A percentile compares a stretch with the other conserved stretches of the same genome.
Conservation (phyloP, 73 alveolate genomes). For the Paramecium octaurelia region DNA sequence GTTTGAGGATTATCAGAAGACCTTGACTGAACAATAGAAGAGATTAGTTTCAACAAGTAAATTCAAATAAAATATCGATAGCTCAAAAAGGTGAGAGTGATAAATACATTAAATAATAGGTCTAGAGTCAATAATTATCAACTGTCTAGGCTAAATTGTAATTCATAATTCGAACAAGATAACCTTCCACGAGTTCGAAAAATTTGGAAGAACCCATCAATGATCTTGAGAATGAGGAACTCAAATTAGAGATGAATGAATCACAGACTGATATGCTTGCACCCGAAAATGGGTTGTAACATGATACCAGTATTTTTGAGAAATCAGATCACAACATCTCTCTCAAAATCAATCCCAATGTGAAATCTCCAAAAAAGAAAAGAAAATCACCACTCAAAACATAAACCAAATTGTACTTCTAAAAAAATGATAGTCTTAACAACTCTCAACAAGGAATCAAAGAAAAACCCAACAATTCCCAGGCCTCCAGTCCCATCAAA, state of each 20-base stretch:
- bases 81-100: background rate
- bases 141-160: background rate
- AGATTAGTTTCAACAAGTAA: background rate
- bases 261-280: background rate
- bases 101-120: background rate
- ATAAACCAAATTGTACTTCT: background rate
- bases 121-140: background rate
- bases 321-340: background rate
- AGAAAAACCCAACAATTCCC: background rate
- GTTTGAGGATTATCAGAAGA: constrained; percentile 12
- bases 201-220: background rate
- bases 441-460: background rate
- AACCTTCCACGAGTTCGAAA: background rate
- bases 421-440: background rate
- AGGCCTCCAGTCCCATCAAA: background rate
- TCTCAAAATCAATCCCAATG: background rate
- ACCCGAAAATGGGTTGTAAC: background rate
- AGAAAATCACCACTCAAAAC: background rate
- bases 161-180: background rate
- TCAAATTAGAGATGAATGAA: background rate
- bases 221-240: background rate
- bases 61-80: background rate
- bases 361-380: background rate
- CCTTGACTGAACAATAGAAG: background rate
- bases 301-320: background rate